A percentile compares a stretch with the other conserved stretches of the same genome.
phyloP scores from a whole-genome alignment of 2,329 filamentous ascomycete genomes.

The Gremmenia infestans region DNA sequence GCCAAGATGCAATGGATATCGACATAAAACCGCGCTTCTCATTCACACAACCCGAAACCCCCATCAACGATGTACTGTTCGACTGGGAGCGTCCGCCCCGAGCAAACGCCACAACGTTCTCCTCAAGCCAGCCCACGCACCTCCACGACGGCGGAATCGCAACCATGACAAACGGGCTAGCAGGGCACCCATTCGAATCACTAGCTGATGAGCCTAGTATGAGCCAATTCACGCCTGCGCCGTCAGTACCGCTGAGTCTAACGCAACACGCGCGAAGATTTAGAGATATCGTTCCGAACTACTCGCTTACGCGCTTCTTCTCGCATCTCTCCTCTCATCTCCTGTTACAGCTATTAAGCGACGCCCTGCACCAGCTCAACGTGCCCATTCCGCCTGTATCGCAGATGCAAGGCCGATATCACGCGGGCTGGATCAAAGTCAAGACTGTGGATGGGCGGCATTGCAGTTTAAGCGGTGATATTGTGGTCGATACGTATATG shows the following conservation, averaged over 20 bases:
- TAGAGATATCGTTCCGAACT: constrained; percentile 82
- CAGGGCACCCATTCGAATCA: constrained; percentile 49
- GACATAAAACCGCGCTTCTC: constrained; percentile 53
- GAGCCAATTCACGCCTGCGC: constrained; percentile 77
- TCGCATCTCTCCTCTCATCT: constrained; percentile 71
- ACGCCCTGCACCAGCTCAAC: constrained; percentile 79
- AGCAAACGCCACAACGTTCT: constrained; percentile 24
- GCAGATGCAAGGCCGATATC: constrained; percentile 46
- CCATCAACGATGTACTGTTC: constrained; percentile 68
- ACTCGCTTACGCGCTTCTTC: constrained; percentile 87
- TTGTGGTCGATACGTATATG: constrained; percentile 63
- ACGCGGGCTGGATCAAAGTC: constrained; percentile 62
- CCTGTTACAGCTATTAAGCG: constrained; percentile 73
- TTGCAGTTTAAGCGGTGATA: constrained; percentile 69
- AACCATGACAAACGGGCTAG: constrained; percentile 27
- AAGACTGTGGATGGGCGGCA: constrained; percentile 67
- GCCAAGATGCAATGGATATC: constrained; percentile 62
- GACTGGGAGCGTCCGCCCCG: constrained; percentile 76
- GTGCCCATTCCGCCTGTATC: constrained; percentile 57
- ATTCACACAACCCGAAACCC: constrained; percentile 80
- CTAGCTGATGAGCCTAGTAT: constrained; percentile 83
- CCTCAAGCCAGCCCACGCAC: constrained; percentile 40
- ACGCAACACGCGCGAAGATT: constrained; percentile 88
- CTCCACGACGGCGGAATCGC: constrained; percentile 24
- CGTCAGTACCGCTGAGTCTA: constrained; percentile 72